Evolutionary conservation across 1,284 basidiomycete genomes (phyloP), one percentile per base, ranked within the genome.

Genomic region (Psilocybe mexicana): DNA sequence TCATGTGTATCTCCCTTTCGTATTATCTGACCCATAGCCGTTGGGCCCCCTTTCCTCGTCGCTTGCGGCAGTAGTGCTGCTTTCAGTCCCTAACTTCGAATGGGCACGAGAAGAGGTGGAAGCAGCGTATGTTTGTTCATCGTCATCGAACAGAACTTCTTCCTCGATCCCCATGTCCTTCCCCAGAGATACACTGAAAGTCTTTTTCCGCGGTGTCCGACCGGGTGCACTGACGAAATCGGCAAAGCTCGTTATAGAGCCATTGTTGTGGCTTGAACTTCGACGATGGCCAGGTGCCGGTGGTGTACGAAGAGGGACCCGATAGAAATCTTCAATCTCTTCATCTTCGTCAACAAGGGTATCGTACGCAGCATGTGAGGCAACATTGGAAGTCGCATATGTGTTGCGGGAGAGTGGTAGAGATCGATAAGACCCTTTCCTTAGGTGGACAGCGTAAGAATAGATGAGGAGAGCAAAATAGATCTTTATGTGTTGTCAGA

Each of bases 401-500:
- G 67, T 70, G 43, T 75, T 67, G 42, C 85, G 82, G 36, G 84
- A 81, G 60, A 81, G 80, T 2, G 93, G 91, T 44, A 98, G 85
- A 14, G 87, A 79, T 66, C 92, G 89, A 71, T 97, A 98, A 11
- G 94, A 92, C 48, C 93, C 93, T 68, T 91, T 90, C 40, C 96
- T 91, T 47, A 99, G 87, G 72, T 98, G 96, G 1, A 88, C 80
- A 2, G 96, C 95, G 72, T 94, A 98, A 8, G 96, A 98, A 74
- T 98, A 99, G 36, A 99, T 78, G 40, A 96, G 76, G 33, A 93
- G 76, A 40, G 92, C 90, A 74, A 98, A 96, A 79, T 98, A 99
- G 63, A 97, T 80, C 96, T 98, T 63, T 8, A n/a, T 36, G 56
- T 33, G 55, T 35, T 50, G 44, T 44, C 54, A 54, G 56, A 55